Evolutionary conservation across 2,329 filamentous ascomycete species (phyloP).

Genomic region (Aureobasidium namibiae): DNA sequence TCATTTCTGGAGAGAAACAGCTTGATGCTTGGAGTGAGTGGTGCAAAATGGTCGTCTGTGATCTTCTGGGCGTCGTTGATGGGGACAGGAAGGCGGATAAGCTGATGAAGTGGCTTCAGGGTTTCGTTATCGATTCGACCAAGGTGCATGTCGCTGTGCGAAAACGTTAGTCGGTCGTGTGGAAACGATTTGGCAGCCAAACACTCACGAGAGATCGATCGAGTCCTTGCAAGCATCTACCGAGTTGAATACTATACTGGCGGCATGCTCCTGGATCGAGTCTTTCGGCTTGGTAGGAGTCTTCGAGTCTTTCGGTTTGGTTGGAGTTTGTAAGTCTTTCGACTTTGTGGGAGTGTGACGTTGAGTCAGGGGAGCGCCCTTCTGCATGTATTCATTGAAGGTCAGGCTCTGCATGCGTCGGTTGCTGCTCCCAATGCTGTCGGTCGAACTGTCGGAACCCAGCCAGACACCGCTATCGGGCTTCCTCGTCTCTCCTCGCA

Average conservation of each 20-base stretch:
- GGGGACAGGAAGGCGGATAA: slow-evolving; percentile 26
- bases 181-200: background rate
- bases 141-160: slow-evolving; percentile 34
- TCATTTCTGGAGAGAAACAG: slow-evolving; percentile 55
- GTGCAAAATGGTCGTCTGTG: slow-evolving; percentile 52
- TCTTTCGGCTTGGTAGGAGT: background rate
- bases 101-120: slow-evolving; percentile 44
- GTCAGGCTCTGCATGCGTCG: slow-evolving; percentile 10
- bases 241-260: slow-evolving; percentile 21
- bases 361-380: background rate
- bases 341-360: background rate
- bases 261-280: slow-evolving; percentile 17
- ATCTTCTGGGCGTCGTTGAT: slow-evolving; percentile 31
- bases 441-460: slow-evolving; percentile 45
- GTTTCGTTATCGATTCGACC: slow-evolving; percentile 48
- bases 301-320: no score
- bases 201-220: slow-evolving; percentile 54
- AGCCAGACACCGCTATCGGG: slow-evolving; percentile 64
- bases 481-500: slow-evolving; percentile 43
- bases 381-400: slow-evolving; percentile 6
- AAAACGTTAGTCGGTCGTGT: background rate
- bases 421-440: slow-evolving; percentile 9
- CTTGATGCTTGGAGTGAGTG: slow-evolving; percentile 51
- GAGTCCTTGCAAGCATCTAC: slow-evolving; percentile 49
- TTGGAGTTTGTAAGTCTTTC: no score